phyloP scores from a whole-genome alignment of 805 yeast genomes.

The Cyberlindnera maritima region DNA sequence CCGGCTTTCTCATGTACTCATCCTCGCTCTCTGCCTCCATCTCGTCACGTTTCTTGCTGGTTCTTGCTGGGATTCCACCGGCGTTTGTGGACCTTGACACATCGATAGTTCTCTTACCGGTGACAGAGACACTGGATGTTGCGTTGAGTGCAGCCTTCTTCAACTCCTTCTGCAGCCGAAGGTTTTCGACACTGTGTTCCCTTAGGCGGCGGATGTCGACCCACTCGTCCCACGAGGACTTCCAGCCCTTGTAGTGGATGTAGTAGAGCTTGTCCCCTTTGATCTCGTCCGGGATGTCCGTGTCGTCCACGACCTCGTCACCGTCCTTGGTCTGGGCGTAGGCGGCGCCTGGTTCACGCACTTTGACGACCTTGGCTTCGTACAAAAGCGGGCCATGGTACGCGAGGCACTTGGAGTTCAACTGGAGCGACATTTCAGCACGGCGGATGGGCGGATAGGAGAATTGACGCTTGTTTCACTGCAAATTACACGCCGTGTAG shows the following conservation, averaged over 20 bases:
- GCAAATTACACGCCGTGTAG: no score
- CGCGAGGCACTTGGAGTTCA: constrained; percentile 56
- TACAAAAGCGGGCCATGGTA: constrained; percentile 89
- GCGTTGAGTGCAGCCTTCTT: constrained; percentile 43
- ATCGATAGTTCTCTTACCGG: constrained; percentile 17
- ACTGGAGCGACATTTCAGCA: constrained; percentile 7
- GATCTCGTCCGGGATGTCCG: constrained; percentile 35
- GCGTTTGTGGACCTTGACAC: constrained; percentile 13
- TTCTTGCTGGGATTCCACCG: no score
- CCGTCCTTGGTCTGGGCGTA: constrained; percentile 41
- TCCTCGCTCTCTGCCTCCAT: constrained; percentile 31
- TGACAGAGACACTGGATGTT: constrained; percentile 17
- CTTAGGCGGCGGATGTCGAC: constrained; percentile 66
- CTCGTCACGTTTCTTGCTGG: constrained; percentile 30
- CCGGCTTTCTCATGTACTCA: constrained; percentile 26
- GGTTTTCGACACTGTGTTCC: constrained; percentile 65
- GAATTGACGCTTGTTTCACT: no score
- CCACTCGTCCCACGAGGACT: constrained; percentile 97
- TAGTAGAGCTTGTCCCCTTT: constrained; percentile 46
- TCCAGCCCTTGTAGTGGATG: constrained; percentile 96
- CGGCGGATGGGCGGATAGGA: no score
- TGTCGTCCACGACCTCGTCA: constrained; percentile 23
- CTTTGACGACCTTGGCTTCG: constrained; percentile 76
- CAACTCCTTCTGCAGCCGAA: constrained; percentile 59
- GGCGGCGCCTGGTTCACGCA: constrained; percentile 53